A percentile compares a stretch with the other conserved stretches of the same genome.
These are phyloP conservation scores for Isabelozyma pseudorhagii DNA, from an alignment of 805 yeast species.

Conservation along the genomic window DNA sequence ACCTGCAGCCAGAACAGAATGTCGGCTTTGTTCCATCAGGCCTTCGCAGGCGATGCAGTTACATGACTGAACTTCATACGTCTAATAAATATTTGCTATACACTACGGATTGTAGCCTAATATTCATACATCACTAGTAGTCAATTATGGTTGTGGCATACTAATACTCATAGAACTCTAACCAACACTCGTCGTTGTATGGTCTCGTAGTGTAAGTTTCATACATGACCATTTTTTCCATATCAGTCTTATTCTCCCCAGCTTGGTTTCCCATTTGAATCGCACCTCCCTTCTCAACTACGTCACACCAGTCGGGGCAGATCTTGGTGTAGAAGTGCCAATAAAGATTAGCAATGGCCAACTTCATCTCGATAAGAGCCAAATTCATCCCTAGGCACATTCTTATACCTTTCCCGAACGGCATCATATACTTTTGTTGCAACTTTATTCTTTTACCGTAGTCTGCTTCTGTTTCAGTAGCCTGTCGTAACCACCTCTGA, in stretches of 20 bases:
- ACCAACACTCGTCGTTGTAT: constrained; percentile 49
- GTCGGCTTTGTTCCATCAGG: too few species aligned
- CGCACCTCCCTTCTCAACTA: constrained; percentile 10
- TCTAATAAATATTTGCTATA: too few species aligned
- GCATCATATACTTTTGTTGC: constrained; percentile 57
- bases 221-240: constrained; percentile 47
- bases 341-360: constrained; percentile 51
- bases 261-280: constrained; percentile 6
- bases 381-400: constrained; percentile 75
- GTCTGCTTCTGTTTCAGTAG: constrained; percentile 26
- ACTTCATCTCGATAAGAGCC: constrained; percentile 64
- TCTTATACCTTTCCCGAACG: constrained; percentile 70
- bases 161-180: constrained; percentile 29
- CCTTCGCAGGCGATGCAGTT: too few species aligned
- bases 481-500: constrained; percentile 55
- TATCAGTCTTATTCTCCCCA: constrained; percentile 35
- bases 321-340: constrained; percentile 43
- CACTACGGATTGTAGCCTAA: too few species aligned
- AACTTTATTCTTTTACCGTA: constrained; percentile 32
- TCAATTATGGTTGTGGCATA: too few species aligned
- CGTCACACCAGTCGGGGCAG: constrained; percentile 43
- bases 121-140: too few species aligned
- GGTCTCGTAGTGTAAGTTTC: constrained; percentile 57
- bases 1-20: too few species aligned
- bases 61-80: too few species aligned